A percentile compares a stretch with the other conserved stretches of the same genome.
These are phyloP conservation scores for Chytriomyces sp. DNA, from an alignment of 192 early-diverging fungal species.

Conservation along the genomic window DNA sequence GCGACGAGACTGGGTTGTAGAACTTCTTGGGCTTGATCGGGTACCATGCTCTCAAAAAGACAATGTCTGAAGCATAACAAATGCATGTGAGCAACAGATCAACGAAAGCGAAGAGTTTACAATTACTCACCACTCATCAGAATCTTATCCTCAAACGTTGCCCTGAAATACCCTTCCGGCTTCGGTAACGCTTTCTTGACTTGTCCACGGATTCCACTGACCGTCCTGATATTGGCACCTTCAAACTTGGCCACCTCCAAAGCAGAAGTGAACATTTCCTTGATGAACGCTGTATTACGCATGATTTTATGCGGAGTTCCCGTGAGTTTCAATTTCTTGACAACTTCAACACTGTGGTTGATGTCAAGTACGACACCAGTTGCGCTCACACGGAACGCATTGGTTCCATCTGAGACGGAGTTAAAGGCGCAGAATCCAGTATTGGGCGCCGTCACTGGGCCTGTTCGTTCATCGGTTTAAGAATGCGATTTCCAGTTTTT, in stretches of 20 bases:
- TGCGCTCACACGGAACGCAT: slow-evolving; percentile 88
- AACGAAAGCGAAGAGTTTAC: neutral
- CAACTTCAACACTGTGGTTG: slow-evolving; percentile 89
- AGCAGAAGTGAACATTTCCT: slow-evolving; percentile 96
- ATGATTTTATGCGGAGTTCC: slow-evolving; percentile 93
- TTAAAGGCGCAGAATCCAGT: slow-evolving; percentile 96
- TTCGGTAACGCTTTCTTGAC: slow-evolving; percentile 88
- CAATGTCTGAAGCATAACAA: slow-evolving; percentile 74
- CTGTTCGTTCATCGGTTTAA: slow-evolving; percentile 29
- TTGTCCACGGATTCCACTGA: slow-evolving; percentile 96
- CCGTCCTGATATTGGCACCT: slow-evolving; percentile 93
- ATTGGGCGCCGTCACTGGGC: slow-evolving; percentile 93
- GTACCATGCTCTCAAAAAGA: slow-evolving; percentile 97
- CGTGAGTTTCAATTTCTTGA: slow-evolving; percentile 99
- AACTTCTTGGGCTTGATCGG: slow-evolving; percentile 92
- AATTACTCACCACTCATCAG: slow-evolving; percentile 78
- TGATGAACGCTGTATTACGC: slow-evolving; percentile 97
- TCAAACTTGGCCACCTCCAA: slow-evolving; percentile 99
- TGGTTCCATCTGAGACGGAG: slow-evolving; percentile 64
- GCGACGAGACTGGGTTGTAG: slow-evolving; percentile 97
- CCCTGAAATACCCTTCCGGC: slow-evolving; percentile 90
- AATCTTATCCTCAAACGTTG: slow-evolving; percentile 98
- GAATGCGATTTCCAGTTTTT: neutral
- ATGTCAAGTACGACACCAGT: slow-evolving; percentile 96
- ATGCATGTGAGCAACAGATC: neutral